phyloP scores from a whole-genome alignment of 331 rosid species.

The Malus hybrid region DNA sequence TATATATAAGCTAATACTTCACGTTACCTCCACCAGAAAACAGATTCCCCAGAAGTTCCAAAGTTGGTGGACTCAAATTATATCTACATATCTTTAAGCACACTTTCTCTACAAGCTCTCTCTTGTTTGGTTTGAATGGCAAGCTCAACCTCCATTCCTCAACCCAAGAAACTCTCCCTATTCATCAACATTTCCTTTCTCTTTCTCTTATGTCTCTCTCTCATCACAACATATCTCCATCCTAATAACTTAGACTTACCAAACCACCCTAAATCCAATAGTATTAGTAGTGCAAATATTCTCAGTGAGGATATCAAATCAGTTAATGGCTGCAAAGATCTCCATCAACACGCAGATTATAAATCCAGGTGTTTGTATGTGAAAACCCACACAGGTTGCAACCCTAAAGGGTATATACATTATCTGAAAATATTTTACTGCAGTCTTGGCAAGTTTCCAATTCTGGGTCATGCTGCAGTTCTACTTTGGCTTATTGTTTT shows the following conservation, averaged over 20 bases:
- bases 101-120: not conserved
- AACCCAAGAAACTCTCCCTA: not conserved
- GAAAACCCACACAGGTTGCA: slow-evolving; percentile 48
- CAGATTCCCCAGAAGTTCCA: not conserved
- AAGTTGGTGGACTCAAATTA: not conserved
- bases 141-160: not conserved
- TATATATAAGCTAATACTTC: not conserved
- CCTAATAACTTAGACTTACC: not conserved
- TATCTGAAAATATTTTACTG: slow-evolving; percentile 77
- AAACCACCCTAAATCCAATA: not conserved
- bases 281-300: not conserved
- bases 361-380: slow-evolving; percentile 50
- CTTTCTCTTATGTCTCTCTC: not conserved
- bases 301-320: not conserved
- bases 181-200: slow-evolving; percentile 7
- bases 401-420: slow-evolving; percentile 45
- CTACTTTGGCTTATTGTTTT: slow-evolving; percentile 65
- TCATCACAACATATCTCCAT: not conserved
- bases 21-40: not conserved
- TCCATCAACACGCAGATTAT: slow-evolving; percentile 19
- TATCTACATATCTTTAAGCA: not conserved
- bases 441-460: slow-evolving; percentile 41
- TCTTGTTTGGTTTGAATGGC: not conserved
- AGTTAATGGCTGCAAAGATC: slow-evolving; percentile 7
- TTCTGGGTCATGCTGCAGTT: slow-evolving; percentile 42